Evolutionary conservation across 2,329 filamentous ascomycete genomes (phyloP).

Genomic region (Botryotinia narcissicola): DNA sequence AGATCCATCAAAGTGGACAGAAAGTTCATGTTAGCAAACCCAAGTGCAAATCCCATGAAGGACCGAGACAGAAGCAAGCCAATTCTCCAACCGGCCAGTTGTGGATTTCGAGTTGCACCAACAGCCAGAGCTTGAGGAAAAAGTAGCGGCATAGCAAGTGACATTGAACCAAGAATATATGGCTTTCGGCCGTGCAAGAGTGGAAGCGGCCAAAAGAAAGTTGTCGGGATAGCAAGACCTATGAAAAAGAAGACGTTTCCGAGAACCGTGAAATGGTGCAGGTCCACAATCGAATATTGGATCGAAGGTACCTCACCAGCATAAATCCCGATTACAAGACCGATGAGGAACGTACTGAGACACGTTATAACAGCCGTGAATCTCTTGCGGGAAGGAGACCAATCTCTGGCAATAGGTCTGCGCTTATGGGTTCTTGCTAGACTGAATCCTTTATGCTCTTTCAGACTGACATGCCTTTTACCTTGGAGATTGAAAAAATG

Average conservation of each 20-base stretch:
- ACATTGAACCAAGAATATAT: slow-evolving; percentile 68
- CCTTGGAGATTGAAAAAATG: slow-evolving; percentile 44
- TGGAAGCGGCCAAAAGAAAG: slow-evolving; percentile 71
- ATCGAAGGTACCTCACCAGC: slow-evolving; percentile 76
- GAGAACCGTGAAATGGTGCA: slow-evolving; percentile 63
- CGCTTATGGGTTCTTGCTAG: slow-evolving; percentile 54
- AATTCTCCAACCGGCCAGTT: slow-evolving; percentile 54
- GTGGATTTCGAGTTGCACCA: slow-evolving; percentile 53
- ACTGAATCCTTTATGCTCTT: slow-evolving; percentile 49
- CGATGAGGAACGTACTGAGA: slow-evolving; percentile 68
- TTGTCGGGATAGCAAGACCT: slow-evolving; percentile 66
- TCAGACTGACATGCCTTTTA: slow-evolving; percentile 54
- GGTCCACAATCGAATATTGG: slow-evolving; percentile 72
- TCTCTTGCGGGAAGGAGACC: slow-evolving; percentile 64
- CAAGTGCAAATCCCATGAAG: slow-evolving; percentile 66
- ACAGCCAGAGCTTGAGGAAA: slow-evolving; percentile 73
- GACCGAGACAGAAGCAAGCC: slow-evolving; percentile 62
- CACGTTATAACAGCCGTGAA: slow-evolving; percentile 68
- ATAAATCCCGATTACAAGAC: slow-evolving; percentile 71
- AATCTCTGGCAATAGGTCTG: slow-evolving; percentile 70
- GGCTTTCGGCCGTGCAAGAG: slow-evolving; percentile 74
- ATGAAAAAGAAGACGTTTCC: slow-evolving; percentile 73
- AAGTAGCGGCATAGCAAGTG: slow-evolving; percentile 67
- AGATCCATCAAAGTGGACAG: slow-evolving; percentile 69
- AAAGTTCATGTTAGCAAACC: slow-evolving; percentile 76